Base-by-base conservation (phyloP, 768 basidiomycete species). In the Cantharellus anzutake region DNA sequence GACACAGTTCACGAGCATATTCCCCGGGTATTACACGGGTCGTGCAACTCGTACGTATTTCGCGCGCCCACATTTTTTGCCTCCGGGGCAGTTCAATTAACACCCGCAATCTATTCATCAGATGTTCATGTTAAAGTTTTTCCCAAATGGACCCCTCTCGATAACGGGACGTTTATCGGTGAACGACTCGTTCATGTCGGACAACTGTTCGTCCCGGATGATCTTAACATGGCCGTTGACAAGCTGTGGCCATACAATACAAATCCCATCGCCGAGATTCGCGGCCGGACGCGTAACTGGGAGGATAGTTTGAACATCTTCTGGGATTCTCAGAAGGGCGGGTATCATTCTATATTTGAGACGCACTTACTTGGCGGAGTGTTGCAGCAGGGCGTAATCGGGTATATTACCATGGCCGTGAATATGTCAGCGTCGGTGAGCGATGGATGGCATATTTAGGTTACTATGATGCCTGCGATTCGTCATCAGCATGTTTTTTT, bases 231-330 rank as follows among this genome's bases (percentile, higher is more conserved):
- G 52, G 11, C 11, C 1, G 52, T 55, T 37, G 52, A 55, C 52
- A 55, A 55, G 52, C 52, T 55, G 11, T 55, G 52, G 52, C 52
- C 52, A 37, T 55, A 55, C 52, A 55, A 55, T 37, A 11, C 35
- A 11, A 55, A 55, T 37, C 52, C 11, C 52, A 11, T 11, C 11
- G 11, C 11, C 11, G 29, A 48, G 11, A 11, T 48, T 29, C 44
- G 44, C 44, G 44, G 44, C 11, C 52, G 52, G 11, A 55, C 52
- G 7, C 52, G 52, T 37, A 55, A 55, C 35, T 55, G 52, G 52
- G 52, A 55, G 11, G 52, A 55, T 37, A 7, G 11, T 7, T 37
- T 55, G 14, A 55, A 55, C 52, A 55, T 55, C 52, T 55, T 55
- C 52, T 55, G 52, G 52, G 52, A 55, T 37, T 11, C 52, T 11